Evolutionary conservation across 2,329 filamentous ascomycete genomes (phyloP).

Genomic region (Cladosporium oxysporum): DNA sequence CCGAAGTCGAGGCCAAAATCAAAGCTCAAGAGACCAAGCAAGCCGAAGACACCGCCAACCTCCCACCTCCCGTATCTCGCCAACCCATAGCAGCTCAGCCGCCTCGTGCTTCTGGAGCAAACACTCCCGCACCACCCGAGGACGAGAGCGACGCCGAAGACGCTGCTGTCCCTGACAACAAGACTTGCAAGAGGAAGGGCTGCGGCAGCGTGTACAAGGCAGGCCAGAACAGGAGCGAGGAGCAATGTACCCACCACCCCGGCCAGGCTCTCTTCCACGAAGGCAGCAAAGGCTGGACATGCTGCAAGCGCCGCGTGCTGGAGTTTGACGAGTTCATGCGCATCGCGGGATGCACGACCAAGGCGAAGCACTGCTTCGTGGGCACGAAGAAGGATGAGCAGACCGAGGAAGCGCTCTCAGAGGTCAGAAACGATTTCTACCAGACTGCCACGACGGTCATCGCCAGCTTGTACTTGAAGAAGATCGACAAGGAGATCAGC

Average conservation of each 20-base stretch:
- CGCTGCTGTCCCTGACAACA: slow-evolving; percentile 70
- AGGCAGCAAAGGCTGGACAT: slow-evolving; percentile 95
- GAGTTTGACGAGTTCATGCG: slow-evolving; percentile 99
- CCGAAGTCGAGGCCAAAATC: slow-evolving; percentile 38
- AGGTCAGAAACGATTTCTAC: slow-evolving; percentile 91
- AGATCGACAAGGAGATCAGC: slow-evolving; percentile 82
- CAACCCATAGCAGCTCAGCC: slow-evolving; percentile 30
- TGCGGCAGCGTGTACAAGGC: slow-evolving; percentile 70
- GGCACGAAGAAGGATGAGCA: slow-evolving; percentile 61
- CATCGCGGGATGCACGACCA: slow-evolving; percentile 86
- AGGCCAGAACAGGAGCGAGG: slow-evolving; percentile 62
- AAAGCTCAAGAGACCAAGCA: slow-evolving; percentile 30
- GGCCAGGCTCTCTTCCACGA: slow-evolving; percentile 94
- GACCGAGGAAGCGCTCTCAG: slow-evolving; percentile 75
- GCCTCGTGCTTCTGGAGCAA: slow-evolving; percentile 38
- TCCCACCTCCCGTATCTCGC: slow-evolving; percentile 32
- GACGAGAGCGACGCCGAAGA: slow-evolving; percentile 86
- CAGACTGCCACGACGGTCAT: slow-evolving; percentile 85
- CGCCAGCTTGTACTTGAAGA: slow-evolving; percentile 92
- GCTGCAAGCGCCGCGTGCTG: slow-evolving; percentile 90
- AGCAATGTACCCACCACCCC: slow-evolving; percentile 85
- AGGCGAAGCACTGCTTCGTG: slow-evolving; percentile 80
- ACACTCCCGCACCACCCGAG: slow-evolving; percentile 61
- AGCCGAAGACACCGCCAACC: slow-evolving; percentile 22
- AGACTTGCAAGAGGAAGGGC: slow-evolving; percentile 73